These are phyloP conservation scores for Claviceps pusilla DNA, from an alignment of 2,329 filamentous ascomycete genomes.

Conservation along the genomic window DNA sequence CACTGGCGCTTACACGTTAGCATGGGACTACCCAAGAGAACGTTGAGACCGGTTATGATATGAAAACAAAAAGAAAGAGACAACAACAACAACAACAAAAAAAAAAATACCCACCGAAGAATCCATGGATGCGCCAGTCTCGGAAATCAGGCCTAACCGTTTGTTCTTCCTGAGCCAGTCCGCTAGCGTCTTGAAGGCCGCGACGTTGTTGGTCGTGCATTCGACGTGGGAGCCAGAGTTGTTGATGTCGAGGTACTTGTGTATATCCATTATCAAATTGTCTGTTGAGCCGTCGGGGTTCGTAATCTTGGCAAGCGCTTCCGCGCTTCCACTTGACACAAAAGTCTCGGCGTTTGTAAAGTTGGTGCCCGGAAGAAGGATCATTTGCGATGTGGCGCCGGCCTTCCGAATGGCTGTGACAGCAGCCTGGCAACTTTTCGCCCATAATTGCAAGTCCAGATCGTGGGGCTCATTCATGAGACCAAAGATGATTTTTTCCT, in stretches of 20 bases:
- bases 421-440: constrained; percentile 41
- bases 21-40: not conserved
- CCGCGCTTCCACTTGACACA: constrained; percentile 33
- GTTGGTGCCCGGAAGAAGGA: constrained; percentile 44
- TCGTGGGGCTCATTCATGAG: constrained; percentile 59
- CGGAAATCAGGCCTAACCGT: constrained; percentile 34
- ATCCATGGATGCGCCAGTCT: constrained; percentile 34
- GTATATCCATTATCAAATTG: constrained; percentile 42
- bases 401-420: constrained; percentile 51
- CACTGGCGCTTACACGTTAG: constrained; percentile 16
- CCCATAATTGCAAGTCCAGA: constrained; percentile 42
- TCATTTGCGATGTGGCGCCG: constrained; percentile 49
- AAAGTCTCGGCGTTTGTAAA: constrained; percentile 38
- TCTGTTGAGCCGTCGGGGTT: constrained; percentile 44
- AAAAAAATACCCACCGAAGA: constrained; percentile 17
- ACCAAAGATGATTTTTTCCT: constrained; percentile 41
- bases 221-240: constrained; percentile 36
- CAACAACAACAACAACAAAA: not conserved
- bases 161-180: constrained; percentile 31
- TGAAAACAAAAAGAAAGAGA: not conserved
- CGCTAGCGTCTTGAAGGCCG: constrained; percentile 31
- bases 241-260: constrained; percentile 46
- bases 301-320: constrained; percentile 34
- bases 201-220: constrained; percentile 39
- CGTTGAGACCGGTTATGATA: not conserved